These are phyloP conservation scores for Leonotis leonurus DNA, from an alignment of 257 asterid species.

Conservation along the genomic window DNA sequence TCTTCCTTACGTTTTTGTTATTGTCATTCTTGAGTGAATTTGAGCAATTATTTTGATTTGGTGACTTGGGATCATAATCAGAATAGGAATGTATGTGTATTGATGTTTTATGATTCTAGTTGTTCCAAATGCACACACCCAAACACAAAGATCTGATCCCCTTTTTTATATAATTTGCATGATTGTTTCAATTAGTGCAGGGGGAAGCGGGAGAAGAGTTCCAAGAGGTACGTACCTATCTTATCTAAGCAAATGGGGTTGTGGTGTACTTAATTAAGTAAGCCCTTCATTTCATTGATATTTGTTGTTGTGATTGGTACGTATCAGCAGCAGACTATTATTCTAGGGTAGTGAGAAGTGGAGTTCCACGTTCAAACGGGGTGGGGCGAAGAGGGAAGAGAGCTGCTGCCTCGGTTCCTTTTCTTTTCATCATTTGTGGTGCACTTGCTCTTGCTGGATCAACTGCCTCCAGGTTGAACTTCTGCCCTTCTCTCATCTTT, in stretches of 20 bases:
- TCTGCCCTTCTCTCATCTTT: background rate
- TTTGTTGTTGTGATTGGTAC: no score
- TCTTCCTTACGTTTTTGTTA: no score
- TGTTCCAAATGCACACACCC: no score
- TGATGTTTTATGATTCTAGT: background rate
- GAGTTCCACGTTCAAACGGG: slow-evolving; percentile 37
- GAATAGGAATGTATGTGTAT: background rate
- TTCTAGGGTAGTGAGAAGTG: slow-evolving; percentile 40
- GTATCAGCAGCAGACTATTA: slow-evolving; percentile 18
- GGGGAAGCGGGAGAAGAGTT: background rate
- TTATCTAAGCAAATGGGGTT: no score
- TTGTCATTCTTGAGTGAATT: no score
- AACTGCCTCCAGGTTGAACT: slow-evolving; percentile 48
- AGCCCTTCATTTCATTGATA: background rate
- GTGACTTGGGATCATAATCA: background rate
- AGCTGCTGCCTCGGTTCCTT: slow-evolving; percentile 43
- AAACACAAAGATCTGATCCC: no score
- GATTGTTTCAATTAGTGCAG: background rate
- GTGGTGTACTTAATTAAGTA: no score
- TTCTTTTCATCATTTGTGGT: slow-evolving; percentile 38
- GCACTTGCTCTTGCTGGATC: slow-evolving; percentile 57
- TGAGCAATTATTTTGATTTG: background rate
- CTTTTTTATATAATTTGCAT: no score
- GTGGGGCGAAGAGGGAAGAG: slow-evolving; percentile 26
- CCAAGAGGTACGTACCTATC: background rate